Evolutionary conservation across 352 stramenopile species (phyloP), one percentile per base, ranked within the genome.

Genomic region (Peronospora farinosa): DNA sequence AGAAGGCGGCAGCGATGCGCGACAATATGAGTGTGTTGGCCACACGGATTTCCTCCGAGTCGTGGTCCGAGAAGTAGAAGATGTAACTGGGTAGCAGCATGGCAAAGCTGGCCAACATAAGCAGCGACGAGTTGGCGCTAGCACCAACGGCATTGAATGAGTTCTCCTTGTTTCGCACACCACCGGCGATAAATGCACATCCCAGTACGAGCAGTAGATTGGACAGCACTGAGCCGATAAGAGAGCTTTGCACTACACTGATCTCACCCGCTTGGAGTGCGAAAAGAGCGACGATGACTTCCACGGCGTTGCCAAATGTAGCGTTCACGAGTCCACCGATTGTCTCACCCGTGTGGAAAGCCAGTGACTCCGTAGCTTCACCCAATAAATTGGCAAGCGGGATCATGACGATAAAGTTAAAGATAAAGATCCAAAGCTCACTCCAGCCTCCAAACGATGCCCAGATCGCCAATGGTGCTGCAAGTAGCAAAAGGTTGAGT

Each of bases 201-300:
- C 96, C 96, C 54, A 98, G 95, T 10, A 99, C 95, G 15, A 99
- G 88, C 32, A 99, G 74, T 62, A 98, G 53, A 64, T 99, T 99
- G 28, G 92, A 98, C n/a, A 99, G 72, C 57, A 99, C 96, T 8
- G 89, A 98, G 5, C 96, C 96, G 37, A 99, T 88, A 39, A 99
- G 74, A 33, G 96, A 98, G 40, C 96, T 86, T 71, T 98, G 94
- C 12, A 98, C 95, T 7, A 98, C 95, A 13, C 88, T 84, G 53
- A 98, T 97, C 72, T 97, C 87, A 33, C 92, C 93, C 17, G 92
- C 79, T 21, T 78, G 71, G 11, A 99, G 82, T 15, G 96, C 95
- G 11, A 97, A 95, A 38, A 97, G 81, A 3, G 95, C 94, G 47
- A 99, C 96, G 19, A 99, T 86, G 15, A 98, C 77, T 79, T 98